Percentiles rank a stretch among this genome's conserved stretches.
phyloP scores from a whole-genome alignment of 805 yeast species.

The Yarrowia divulgata region DNA sequence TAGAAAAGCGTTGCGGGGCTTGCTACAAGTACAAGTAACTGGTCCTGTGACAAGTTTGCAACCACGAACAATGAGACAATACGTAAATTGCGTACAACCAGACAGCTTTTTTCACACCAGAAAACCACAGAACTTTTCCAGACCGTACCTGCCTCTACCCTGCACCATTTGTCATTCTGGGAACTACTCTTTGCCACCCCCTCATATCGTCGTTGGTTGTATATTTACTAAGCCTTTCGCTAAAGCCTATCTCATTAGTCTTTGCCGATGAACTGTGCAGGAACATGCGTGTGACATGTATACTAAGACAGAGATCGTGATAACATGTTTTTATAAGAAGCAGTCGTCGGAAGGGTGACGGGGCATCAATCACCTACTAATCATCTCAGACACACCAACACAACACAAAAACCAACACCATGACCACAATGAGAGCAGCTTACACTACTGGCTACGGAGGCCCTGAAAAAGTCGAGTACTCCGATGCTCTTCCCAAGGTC shows the following conservation, averaged over 20 bases:
- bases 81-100: no score
- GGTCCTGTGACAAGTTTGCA: no score
- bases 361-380: neutral
- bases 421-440: conserved; percentile 25
- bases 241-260: neutral
- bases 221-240: neutral
- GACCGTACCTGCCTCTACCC: neutral
- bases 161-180: conserved; percentile 8
- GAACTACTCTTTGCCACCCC: neutral
- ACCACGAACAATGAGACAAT: no score
- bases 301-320: neutral
- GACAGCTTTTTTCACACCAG: neutral
- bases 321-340: neutral
- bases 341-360: no score
- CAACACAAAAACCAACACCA: neutral
- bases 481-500: neutral
- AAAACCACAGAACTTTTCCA: neutral
- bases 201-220: neutral
- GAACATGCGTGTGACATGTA: neutral
- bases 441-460: conserved; percentile 30
- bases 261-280: conserved; percentile 15
- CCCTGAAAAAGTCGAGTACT: conserved; percentile 31
- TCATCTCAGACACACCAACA: neutral
- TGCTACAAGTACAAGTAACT: no score
- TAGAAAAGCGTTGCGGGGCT: no score